Evolutionary conservation across 129 eudicot species (phyloP).

Genomic region (Flaveria trinervia): DNA sequence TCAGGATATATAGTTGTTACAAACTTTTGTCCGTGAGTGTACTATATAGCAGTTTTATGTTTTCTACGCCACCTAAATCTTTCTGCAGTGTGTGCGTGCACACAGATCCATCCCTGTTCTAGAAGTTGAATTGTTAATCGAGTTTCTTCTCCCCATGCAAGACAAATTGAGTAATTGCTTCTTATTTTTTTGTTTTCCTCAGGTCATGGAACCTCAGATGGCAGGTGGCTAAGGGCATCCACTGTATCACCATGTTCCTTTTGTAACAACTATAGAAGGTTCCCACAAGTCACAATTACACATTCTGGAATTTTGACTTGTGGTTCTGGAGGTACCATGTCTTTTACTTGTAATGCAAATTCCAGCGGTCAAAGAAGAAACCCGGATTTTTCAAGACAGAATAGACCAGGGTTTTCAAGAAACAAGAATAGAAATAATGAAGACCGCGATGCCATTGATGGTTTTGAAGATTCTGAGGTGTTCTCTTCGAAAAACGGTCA

Average conservation of each 20-base stretch:
- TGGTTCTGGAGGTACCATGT: slow-evolving; percentile 38
- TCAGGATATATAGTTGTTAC: not conserved
- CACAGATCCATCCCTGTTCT: not conserved
- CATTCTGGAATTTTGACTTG: slow-evolving; percentile 28
- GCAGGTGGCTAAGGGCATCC: slow-evolving; percentile 44
- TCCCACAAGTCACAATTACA: slow-evolving; percentile 37
- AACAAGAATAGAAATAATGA: slow-evolving; percentile 57
- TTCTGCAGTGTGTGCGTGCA: not conserved
- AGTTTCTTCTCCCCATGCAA: not conserved
- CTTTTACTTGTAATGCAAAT: slow-evolving; percentile 63
- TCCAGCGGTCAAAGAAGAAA: slow-evolving; percentile 72
- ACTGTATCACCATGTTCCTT: slow-evolving; percentile 48
- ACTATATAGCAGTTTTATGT: not conserved
- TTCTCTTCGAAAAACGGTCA: slow-evolving; percentile 69
- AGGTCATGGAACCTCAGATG: slow-evolving; percentile 68
- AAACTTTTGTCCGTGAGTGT: not conserved
- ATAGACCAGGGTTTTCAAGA: slow-evolving; percentile 44
- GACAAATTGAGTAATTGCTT: not conserved
- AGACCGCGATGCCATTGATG: slow-evolving; percentile 55
- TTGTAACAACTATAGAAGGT: slow-evolving; percentile 38
- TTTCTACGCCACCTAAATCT: not conserved
- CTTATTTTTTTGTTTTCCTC: slow-evolving; percentile 24
- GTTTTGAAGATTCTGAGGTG: slow-evolving; percentile 63
- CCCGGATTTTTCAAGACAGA: slow-evolving; percentile 75
- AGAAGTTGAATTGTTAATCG: not conserved